These are phyloP conservation scores for Yamadazyma atlantica DNA, from an alignment of 1,139 yeast species.

Conservation along the genomic window DNA sequence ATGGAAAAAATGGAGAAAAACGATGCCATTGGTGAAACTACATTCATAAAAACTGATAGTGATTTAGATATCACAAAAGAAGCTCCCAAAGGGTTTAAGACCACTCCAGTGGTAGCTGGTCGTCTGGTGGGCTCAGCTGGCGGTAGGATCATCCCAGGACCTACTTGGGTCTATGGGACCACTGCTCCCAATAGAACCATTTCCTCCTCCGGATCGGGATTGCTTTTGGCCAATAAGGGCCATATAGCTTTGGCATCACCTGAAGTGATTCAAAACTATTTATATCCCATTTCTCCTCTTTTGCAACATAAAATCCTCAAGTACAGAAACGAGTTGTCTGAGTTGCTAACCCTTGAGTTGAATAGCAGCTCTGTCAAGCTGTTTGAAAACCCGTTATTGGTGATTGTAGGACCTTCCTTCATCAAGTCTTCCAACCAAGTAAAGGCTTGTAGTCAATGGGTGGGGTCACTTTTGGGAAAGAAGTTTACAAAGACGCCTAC, in stretches of 20 bases:
- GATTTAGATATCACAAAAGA: conserved; percentile 9
- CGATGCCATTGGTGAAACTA: conserved; percentile 6
- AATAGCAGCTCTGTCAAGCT: background rate
- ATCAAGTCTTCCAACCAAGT: conserved; percentile 31
- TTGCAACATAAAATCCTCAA: conserved; percentile 28
- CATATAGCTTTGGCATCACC: conserved; percentile 43
- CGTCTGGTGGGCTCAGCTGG: too few species aligned
- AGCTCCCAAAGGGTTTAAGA: background rate
- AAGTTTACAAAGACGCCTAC: conserved; percentile 7
- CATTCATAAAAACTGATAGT: conserved; percentile 9
- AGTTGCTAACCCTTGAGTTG: conserved; percentile 15
- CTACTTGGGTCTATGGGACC: conserved; percentile 13
- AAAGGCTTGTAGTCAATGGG: conserved; percentile 44
- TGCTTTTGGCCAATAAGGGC: conserved; percentile 27
- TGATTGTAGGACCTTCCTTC: conserved; percentile 41
- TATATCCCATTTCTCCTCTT: conserved; percentile 32
- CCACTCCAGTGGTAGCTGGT: background rate
- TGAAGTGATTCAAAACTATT: conserved; percentile 42
- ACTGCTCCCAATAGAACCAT: conserved; percentile 11
- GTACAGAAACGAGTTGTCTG: conserved; percentile 18
- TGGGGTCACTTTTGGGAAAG: conserved; percentile 24
- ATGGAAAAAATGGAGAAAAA: conserved; percentile 1
- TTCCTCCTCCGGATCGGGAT: conserved; percentile 19
- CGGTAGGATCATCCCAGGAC: background rate
- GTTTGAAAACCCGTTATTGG: conserved; percentile 24